These are phyloP conservation scores for Vicia faba DNA, from an alignment of 306 rosid species.

Conservation along the genomic window DNA sequence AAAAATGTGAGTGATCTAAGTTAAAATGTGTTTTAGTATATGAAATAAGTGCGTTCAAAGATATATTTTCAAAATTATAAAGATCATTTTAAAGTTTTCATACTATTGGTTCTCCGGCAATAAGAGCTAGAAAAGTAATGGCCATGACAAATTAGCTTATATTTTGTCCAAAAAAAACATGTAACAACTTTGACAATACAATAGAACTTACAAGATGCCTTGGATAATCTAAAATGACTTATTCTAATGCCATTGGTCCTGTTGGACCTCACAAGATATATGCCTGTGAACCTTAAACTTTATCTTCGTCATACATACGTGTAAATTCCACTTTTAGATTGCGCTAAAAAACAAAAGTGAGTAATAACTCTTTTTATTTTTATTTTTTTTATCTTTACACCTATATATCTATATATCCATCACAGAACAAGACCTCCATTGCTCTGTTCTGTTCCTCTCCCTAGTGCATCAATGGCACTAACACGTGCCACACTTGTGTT, in stretches of 20 bases:
- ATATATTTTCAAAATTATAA: too few relatives aligned
- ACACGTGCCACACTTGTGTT: constrained; percentile 51
- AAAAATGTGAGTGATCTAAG: too few relatives aligned
- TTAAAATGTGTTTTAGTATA: too few relatives aligned
- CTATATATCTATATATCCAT: constrained; percentile 37
- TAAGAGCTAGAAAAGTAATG: too few relatives aligned
- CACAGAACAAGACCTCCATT: constrained; percentile 14
- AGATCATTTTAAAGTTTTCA: too few relatives aligned
- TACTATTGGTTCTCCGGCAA: too few relatives aligned
- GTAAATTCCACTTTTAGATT: constrained; percentile 23
- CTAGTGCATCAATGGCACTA: constrained; percentile 50
- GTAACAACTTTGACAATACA: too few relatives aligned
- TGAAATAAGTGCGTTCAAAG: too few relatives aligned
- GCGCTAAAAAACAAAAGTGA: constrained; percentile 1
- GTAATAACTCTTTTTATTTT: too few relatives aligned
- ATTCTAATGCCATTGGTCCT: constrained; percentile 20
- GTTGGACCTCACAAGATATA: constrained; percentile 27
- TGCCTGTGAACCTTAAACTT: constrained; percentile 8
- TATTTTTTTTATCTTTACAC: not conserved
- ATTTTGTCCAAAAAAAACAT: too few relatives aligned
- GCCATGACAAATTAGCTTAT: too few relatives aligned
- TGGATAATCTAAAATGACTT: not conserved
- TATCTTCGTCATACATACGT: constrained; percentile 21
- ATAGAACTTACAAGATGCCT: not conserved
- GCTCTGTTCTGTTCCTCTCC: constrained; percentile 28